Evolutionary conservation across 169 alveolate genomes (phyloP), one percentile per base, ranked within the genome.

Genomic region (Cryptosporidium ryanae): DNA sequence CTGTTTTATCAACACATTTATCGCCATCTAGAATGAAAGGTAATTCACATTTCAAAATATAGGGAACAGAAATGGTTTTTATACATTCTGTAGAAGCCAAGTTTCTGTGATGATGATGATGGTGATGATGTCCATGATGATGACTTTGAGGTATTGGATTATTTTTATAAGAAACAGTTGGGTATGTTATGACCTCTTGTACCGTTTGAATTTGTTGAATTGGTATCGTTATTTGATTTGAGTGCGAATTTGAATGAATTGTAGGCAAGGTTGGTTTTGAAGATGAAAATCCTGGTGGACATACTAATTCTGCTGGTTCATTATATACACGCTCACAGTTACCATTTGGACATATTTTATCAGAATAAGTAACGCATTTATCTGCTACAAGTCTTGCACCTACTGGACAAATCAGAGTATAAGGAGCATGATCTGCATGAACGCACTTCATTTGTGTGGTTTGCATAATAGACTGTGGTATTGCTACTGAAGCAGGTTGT

Each of bases 211-310:
- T 23, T 46, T 66, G 82, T 12, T 48, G 48, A 25, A 68, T 18
- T 49, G 83, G n/a, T 25, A 65, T 34, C 2, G 32, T 5, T 2
- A 50, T n/a, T 50, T 29, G 54, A 50, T 8, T 55, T 29, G 83
- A 21, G 23, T 48, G 29, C 12, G 23, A 27, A 54, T 68, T 25
- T 12, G 66, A 2, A 54, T 48, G 65, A 15, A 6, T 17, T 50
- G 55, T 8, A 31, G 87, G 25, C 3, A 25, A 54, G 23, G 44
- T 5, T 59, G 87, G 71, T n/a, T 76, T 76, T 32, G 87, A 59
- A 10, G 87, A 76, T 12, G 87, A 59, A 59, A 59, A 76, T 59
- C 87, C 87, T n/a, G 87, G 87, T n/a, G 87, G 87, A n/a, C 87
- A 76, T 10, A 76, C 76, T 27, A 76, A 44, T 21, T 55, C 87